Evolutionary conservation across 2,329 filamentous ascomycete genomes (phyloP), one percentile per base, ranked within the genome.

Genomic region (Rugonectria rugulosa): DNA sequence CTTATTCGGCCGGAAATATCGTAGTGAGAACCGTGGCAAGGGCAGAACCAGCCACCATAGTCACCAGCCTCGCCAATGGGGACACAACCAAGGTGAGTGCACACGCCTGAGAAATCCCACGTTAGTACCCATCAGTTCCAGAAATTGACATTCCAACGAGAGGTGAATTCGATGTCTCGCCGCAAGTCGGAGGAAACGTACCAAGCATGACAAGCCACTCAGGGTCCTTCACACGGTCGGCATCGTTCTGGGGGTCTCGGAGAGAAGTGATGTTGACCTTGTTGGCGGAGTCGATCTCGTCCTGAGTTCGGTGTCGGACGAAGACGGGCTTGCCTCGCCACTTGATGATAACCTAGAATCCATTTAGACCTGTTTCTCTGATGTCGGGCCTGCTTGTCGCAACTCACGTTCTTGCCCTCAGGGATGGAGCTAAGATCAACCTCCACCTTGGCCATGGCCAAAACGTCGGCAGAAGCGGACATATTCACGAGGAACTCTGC

Each of bases 281-380:
- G 81, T 97, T 92, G 77, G 95, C 95, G 80, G 97, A 91, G 72
- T 92, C 87, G 81, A 99, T 98, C 83, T 99, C 95, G 72, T 85
- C 83, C 71, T 87, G 80, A 70, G 95, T 99, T 74, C 95, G 92
- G 89, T 99, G 95, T 78, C 95, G 93, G 87, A 99, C 92, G 85
- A 99, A 99, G 77, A 99, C 92, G 77, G 95, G 95, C 90, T 99
- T 99, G 77, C 95, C 95, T 84, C 95, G 91, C 95, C 95, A 99
- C 84, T 99, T 99, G 85, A 99, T 96, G 78, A 99, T 96, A 76
- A 99, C 89, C 90, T 93, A 71, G 15, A 47, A 19, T 41, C 12
- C 40, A 56, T 50, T 58, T 29, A 60, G 50, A 20, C 23, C 51
- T 34, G 42, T n/a, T 32, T 24, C 34, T 6, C 36, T 21, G 14